These are phyloP conservation scores for Starmerella roubikii DNA, from an alignment of 805 yeast species.

Conservation along the genomic window DNA sequence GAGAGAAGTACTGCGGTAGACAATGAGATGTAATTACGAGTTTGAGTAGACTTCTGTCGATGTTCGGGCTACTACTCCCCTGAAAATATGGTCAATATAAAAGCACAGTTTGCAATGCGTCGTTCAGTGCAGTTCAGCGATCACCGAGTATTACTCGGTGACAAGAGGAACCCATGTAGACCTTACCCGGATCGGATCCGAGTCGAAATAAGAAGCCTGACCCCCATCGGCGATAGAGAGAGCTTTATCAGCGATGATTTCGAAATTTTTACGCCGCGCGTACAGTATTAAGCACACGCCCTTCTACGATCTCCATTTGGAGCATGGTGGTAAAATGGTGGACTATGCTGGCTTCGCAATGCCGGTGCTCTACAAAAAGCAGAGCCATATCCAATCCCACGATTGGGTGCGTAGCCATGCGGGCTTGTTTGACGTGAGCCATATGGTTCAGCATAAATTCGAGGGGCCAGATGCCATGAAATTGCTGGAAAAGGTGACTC, in stretches of 20 bases:
- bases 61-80: no score
- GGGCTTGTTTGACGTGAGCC: constrained; percentile 92
- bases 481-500: constrained; percentile 72
- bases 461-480: constrained; percentile 52
- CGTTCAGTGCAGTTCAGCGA: no score
- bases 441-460: constrained; percentile 85
- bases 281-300: constrained; percentile 42
- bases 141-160: neutral
- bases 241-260: neutral
- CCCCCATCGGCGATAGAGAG: no score
- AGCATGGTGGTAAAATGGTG: constrained; percentile 77
- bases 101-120: no score
- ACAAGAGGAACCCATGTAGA: neutral
- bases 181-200: no score
- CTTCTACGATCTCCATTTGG: constrained; percentile 62
- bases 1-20: no score
- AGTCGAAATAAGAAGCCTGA: no score
- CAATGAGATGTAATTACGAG: no score
- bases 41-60: no score
- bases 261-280: constrained; percentile 1
- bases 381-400: constrained; percentile 83
- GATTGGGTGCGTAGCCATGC: constrained; percentile 81
- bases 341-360: constrained; percentile 93
- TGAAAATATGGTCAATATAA: neutral
- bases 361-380: constrained; percentile 84